Evolutionary conservation across 495 filamentous ascomycete genomes (phyloP).

Genomic region (Penicillium ochrochloron): DNA sequence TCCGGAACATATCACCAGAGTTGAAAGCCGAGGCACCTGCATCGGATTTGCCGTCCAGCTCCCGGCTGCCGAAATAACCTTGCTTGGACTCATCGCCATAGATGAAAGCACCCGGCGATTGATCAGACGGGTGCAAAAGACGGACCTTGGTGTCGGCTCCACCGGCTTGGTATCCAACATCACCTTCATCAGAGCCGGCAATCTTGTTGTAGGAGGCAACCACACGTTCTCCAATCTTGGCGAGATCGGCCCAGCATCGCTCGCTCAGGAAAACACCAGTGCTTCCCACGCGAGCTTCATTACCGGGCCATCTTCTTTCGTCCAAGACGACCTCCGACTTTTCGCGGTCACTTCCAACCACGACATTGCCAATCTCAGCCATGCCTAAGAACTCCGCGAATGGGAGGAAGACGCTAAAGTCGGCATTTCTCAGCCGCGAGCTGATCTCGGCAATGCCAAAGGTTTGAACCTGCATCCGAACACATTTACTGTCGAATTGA

Average conservation of each 20-base stretch:
- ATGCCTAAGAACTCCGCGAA: slow-evolving; percentile 95
- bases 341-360: slow-evolving; percentile 91
- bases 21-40: slow-evolving; percentile 87
- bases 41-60: slow-evolving; percentile 85
- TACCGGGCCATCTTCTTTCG: slow-evolving; percentile 86
- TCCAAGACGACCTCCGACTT: slow-evolving; percentile 89
- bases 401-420: slow-evolving; percentile 94
- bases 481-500: slow-evolving; percentile 98
- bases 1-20: slow-evolving; percentile 95
- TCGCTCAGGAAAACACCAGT: slow-evolving; percentile 97
- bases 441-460: slow-evolving; percentile 98
- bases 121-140: slow-evolving; percentile 60
- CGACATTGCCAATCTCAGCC: slow-evolving; percentile 76
- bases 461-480: slow-evolving; percentile 90
- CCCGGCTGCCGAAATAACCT: slow-evolving; percentile 82
- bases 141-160: slow-evolving; percentile 72
- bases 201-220: slow-evolving; percentile 57
- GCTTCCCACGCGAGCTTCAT: slow-evolving; percentile 87
- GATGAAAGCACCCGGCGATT: slow-evolving; percentile 64
- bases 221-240: slow-evolving; percentile 71
- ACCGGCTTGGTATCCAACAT: slow-evolving; percentile 41
- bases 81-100: slow-evolving; percentile 72
- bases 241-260: slow-evolving; percentile 88
- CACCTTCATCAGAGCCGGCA: slow-evolving; percentile 56
- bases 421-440: slow-evolving; percentile 85